These are phyloP conservation scores for Colletotrichum zoysiae DNA, from an alignment of 2,329 filamentous ascomycete species.

Conservation along the genomic window DNA sequence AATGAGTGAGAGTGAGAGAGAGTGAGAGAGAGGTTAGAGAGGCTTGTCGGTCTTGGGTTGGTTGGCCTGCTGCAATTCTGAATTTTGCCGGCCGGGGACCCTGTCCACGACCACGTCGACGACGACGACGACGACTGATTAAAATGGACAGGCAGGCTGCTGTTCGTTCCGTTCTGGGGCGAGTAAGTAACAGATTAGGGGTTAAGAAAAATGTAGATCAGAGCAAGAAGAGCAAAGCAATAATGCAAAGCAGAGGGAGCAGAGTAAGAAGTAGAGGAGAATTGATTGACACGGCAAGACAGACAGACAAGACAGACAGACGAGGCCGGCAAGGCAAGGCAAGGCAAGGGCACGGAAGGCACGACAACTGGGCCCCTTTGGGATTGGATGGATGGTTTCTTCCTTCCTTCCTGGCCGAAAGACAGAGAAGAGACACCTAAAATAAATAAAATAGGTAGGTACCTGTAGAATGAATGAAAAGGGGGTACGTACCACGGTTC, in stretches of 20 bases:
- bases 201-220: background rate
- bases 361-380: constrained; percentile 9
- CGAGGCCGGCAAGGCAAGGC: constrained; percentile 11
- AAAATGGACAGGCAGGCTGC: background rate
- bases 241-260: background rate
- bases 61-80: constrained; percentile 9
- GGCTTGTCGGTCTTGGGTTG: constrained; percentile 1
- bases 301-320: background rate
- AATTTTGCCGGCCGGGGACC: constrained; percentile 20
- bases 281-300: background rate
- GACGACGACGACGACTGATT: background rate
- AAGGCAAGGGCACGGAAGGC: constrained; percentile 18
- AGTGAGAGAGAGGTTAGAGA: background rate
- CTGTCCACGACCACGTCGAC: constrained; percentile 15
- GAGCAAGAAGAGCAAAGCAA: background rate
- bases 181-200: no score
- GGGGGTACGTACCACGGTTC: background rate
- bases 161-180: background rate
- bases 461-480: no score
- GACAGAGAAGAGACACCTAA: background rate
- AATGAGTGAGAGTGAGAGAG: background rate
- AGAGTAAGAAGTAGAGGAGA: background rate
- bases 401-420: background rate
- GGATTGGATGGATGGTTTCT: background rate
- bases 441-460: background rate